Conservation (phyloP, 2,329 filamentous ascomycete species). For the Curvularia eragrostidis region DNA sequence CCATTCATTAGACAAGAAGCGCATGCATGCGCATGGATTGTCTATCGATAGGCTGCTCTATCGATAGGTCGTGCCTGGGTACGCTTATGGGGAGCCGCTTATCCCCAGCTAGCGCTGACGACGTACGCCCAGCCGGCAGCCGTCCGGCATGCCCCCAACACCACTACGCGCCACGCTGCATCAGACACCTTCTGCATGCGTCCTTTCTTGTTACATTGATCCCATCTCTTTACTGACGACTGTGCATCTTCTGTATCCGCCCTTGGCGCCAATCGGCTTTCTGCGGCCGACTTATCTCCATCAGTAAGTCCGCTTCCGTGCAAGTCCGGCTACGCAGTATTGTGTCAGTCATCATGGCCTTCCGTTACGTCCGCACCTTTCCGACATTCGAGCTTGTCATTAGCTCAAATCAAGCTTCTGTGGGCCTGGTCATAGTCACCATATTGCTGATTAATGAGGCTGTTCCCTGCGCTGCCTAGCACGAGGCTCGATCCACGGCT, state of each 20-base stretch:
- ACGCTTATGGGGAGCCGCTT: slow-evolving; percentile 18
- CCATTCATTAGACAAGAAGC: background rate
- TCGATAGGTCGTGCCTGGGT: slow-evolving; percentile 14
- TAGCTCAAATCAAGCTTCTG: slow-evolving; percentile 17
- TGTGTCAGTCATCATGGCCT: slow-evolving; percentile 30
- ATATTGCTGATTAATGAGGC: slow-evolving; percentile 4
- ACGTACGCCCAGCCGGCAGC: slow-evolving; percentile 17
- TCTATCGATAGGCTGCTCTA: slow-evolving; percentile 10
- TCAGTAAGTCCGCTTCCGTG: slow-evolving; percentile 33
- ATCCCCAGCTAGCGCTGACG: slow-evolving; percentile 12
- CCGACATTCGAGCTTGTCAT: slow-evolving; percentile 21
- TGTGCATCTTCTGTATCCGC: slow-evolving; percentile 2
- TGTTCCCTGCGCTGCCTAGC: slow-evolving; percentile 25
- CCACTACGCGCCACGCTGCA: slow-evolving; percentile 17
- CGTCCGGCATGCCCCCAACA: slow-evolving; percentile 15
- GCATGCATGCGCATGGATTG: background rate
- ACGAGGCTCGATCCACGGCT: slow-evolving; percentile 15
- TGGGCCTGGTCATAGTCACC: slow-evolving; percentile 4
- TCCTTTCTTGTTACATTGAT: slow-evolving; percentile 4
- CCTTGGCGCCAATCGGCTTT: slow-evolving; percentile 5
- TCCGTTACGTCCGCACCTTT: slow-evolving; percentile 32
- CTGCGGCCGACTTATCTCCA: slow-evolving; percentile 7
- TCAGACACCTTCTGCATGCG: slow-evolving; percentile 2
- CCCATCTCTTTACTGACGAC: background rate
- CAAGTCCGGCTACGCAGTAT: slow-evolving; percentile 27